A percentile compares a stretch with the other conserved stretches of the same genome.
phyloP scores from a whole-genome alignment of 2,329 filamentous ascomycete species.

The Fusarium globosum region DNA sequence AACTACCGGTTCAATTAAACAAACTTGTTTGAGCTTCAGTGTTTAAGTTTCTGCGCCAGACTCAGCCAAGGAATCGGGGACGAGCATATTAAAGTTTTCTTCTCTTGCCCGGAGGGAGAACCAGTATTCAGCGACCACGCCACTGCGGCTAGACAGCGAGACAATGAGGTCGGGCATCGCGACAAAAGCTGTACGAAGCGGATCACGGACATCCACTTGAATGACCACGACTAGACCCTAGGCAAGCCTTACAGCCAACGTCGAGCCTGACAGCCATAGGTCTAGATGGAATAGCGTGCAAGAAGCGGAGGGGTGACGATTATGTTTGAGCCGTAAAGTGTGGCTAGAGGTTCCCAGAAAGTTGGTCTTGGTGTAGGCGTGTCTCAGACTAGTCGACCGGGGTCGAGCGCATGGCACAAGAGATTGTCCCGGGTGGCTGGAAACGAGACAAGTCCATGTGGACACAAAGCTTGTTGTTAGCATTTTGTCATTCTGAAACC shows the following conservation, averaged over 20 bases:
- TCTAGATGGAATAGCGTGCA: conserved; percentile 3
- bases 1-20: conserved; percentile 20
- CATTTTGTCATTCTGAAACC: background rate
- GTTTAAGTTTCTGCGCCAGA: conserved; percentile 16
- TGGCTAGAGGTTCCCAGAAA: background rate
- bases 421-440: conserved; percentile 24
- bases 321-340: background rate
- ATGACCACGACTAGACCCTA: conserved; percentile 14
- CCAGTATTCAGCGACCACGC: conserved; percentile 20
- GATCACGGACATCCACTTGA: conserved; percentile 11
- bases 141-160: conserved; percentile 18
- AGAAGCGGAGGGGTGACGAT: conserved; percentile 30
- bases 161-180: conserved; percentile 30
- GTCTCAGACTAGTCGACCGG: conserved; percentile 4
- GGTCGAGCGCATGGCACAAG: background rate
- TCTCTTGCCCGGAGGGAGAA: conserved; percentile 13
- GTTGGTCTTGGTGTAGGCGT: background rate
- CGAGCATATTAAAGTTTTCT: conserved; percentile 27
- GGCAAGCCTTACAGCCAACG: conserved; percentile 9
- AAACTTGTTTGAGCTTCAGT: conserved; percentile 19
- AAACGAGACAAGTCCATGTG: conserved; percentile 11
- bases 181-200: conserved; percentile 21
- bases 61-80: background rate
- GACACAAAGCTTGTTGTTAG: background rate
- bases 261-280: conserved; percentile 10